Evolutionary conservation across 768 basidiomycete genomes (phyloP).

Genomic region (Pleurotus giganteus): DNA sequence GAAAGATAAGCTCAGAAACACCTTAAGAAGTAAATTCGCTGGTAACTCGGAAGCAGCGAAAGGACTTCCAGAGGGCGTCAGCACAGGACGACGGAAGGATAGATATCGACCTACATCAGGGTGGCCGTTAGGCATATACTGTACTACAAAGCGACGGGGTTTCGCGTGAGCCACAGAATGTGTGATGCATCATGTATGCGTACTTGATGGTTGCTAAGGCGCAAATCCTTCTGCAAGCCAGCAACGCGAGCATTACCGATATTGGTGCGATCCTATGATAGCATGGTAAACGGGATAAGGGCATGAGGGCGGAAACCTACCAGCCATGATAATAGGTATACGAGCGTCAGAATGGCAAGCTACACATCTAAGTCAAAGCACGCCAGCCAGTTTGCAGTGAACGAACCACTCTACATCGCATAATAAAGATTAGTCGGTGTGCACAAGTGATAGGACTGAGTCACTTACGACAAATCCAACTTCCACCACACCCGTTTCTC

Average conservation of each 20-base stretch:
- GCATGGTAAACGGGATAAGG: background rate
- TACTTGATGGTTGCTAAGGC: constrained; percentile 18
- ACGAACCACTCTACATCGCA: no score
- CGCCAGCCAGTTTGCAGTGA: no score
- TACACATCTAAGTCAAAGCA: no score
- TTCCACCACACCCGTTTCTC: no score
- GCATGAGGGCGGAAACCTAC: no score
- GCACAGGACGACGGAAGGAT: no score
- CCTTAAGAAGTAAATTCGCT: constrained; percentile 37
- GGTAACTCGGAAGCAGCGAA: constrained; percentile 34
- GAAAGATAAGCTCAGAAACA: background rate
- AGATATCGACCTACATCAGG: no score
- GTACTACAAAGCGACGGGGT: constrained; percentile 9
- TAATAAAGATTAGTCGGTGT: no score
- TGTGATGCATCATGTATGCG: background rate
- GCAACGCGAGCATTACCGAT: constrained; percentile 21
- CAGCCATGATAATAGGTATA: no score
- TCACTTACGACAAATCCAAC: no score
- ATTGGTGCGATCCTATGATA: constrained; percentile 20
- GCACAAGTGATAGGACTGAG: no score
- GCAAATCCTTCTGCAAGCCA: constrained; percentile 19
- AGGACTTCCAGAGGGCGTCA: background rate
- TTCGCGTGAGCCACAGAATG: background rate
- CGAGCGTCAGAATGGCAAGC: no score
- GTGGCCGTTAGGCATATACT: constrained; percentile 17